Base-by-base conservation (phyloP, 495 filamentous ascomycete genomes). In the Cercophora scortea region DNA sequence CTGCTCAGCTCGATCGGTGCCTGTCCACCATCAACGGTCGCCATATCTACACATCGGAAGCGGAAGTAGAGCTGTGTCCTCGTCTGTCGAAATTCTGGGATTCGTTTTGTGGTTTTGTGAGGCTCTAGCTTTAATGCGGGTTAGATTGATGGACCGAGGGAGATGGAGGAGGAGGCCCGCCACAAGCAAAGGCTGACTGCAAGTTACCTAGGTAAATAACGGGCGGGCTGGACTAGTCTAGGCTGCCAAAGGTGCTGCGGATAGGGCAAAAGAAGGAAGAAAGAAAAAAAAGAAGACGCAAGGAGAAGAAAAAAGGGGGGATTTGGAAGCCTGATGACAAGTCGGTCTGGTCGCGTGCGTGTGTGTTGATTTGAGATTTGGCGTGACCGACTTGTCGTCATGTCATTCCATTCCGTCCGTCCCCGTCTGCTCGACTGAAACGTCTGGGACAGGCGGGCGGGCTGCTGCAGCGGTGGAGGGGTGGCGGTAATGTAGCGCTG, bases 21-120 rank as follows among this genome's bases (percentile, higher is more conserved):
- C 18, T 41, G 40, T 32, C 42, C 50, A 6, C 51, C 18, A 10
- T 57, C 54, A 58, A 32, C 43, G 17, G 57, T 58, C 39, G 60
- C 60, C 62, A 65, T 65, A 39, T 45, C 55, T 57, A 17, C 50
- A 33, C 48, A 50, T 50, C 48, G 16, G 48, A 13, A 32, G 38
- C 5, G 1, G 18, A 25, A 25, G 25, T 25, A 25, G 2, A 25
- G 25, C 25, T 25, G 25, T 25, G 25, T 25, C 5, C 25, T 2
- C 25, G 25, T 25, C 25, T 25, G 25, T 25, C 25, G 25, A 25
- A 25, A 25, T 25, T 5, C 25, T 5, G 25, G 25, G 25, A 25
- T 25, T 25, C 5, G 25, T 5, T 25, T 2, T 25, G 25, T 2
- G 25, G 25, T 25, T 25, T 25, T n/a, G n/a, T n/a, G 25, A 25